Percentiles rank a stretch among this genome's conserved stretches.
Conservation (phyloP, 208 protist genomes). For the Perkinsela sp. region DNA sequence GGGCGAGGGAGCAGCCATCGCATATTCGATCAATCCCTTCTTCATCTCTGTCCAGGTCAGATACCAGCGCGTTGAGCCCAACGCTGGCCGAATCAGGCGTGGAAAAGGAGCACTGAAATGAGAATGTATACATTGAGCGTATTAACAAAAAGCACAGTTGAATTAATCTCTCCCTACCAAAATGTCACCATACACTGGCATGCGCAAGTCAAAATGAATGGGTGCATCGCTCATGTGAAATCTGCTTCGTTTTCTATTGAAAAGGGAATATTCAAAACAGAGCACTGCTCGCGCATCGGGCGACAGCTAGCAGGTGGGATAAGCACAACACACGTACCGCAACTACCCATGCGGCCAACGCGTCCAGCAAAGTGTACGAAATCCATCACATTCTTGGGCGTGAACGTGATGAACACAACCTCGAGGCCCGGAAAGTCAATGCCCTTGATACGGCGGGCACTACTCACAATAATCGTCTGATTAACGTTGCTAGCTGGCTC, state of each 20-base stretch:
- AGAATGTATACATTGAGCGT: no score
- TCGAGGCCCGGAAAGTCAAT: constrained; percentile 29
- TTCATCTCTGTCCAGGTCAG: no score
- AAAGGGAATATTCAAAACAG: not conserved
- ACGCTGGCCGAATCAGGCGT: no score
- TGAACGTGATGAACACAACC: constrained; percentile 31
- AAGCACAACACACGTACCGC: constrained; percentile 22
- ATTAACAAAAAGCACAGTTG: no score
- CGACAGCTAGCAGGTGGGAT: constrained; percentile 8
- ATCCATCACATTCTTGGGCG: constrained; percentile 19
- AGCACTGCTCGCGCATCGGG: not conserved
- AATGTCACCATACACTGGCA: no score
- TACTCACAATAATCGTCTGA: not conserved
- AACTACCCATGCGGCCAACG: constrained; percentile 28
- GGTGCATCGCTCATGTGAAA: not conserved
- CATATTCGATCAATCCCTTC: no score
- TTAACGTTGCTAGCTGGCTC: not conserved
- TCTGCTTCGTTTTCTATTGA: not conserved
- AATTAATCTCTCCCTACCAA: no score
- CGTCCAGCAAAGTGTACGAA: constrained; percentile 54
- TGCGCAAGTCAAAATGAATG: no score
- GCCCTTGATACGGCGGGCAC: constrained; percentile 14
- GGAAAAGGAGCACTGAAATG: no score
- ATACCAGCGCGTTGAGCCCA: no score
- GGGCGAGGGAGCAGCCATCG: no score